A percentile compares a stretch with the other conserved stretches of the same genome.
Conservation (phyloP, 768 basidiomycete genomes). For the Amanita rubescens region DNA sequence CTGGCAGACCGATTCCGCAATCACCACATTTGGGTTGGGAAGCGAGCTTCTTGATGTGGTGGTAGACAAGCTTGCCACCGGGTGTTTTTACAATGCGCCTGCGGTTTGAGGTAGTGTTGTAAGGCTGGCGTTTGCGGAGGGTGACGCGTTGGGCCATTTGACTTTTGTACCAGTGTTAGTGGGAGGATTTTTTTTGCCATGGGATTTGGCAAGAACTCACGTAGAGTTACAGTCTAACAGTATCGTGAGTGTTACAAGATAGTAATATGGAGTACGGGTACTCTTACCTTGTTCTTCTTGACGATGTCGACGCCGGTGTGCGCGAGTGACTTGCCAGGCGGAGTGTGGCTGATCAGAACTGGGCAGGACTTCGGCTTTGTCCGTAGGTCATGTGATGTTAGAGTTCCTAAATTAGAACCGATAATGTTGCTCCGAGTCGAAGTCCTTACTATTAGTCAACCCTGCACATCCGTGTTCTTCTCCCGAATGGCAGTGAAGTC, state of each 20-base stretch:
- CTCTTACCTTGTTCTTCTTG: conserved; percentile 51
- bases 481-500: too few relatives aligned
- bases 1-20: conserved; percentile 89
- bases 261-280: background rate
- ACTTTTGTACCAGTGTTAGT: background rate
- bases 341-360: conserved; percentile 14
- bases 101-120: conserved; percentile 97
- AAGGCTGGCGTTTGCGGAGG: conserved; percentile 95
- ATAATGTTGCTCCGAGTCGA: too few relatives aligned
- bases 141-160: conserved; percentile 99
- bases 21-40: conserved; percentile 97
- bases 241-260: background rate
- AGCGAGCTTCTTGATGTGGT: conserved; percentile 93
- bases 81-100: conserved; percentile 96
- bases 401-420: too few relatives aligned
- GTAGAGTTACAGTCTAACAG: conserved; percentile 17
- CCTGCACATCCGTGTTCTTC: too few relatives aligned
- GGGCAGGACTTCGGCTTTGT: background rate
- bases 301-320: conserved; percentile 50
- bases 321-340: conserved; percentile 26
- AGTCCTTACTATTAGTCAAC: too few relatives aligned
- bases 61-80: conserved; percentile 96
- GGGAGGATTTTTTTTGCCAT: background rate
- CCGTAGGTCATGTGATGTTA: background rate
- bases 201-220: conserved; percentile 25